Base-by-base conservation (phyloP, 2,329 filamentous ascomycete species). In the Didymella keratinophila region DNA sequence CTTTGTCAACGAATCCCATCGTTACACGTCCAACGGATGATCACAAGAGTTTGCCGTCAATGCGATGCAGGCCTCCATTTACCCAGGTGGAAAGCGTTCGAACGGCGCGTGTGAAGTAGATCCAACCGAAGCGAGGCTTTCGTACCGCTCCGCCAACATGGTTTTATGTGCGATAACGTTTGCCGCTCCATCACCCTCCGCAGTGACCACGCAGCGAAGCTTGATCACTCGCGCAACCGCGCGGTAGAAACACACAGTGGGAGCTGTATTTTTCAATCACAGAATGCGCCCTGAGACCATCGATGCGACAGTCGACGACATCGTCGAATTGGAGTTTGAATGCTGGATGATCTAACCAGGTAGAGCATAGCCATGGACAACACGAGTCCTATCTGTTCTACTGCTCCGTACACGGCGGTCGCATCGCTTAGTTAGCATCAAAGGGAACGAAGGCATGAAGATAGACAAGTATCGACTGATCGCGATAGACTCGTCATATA, bases 371-470 rank as follows among this genome's bases (percentile, higher is more conserved):
- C 27, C 1, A 63, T 78, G 50, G 75, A 76, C 51, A 68, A 75
- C 53, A 70, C 71, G 1, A 32, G 62, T 1, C 75, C 76, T 2
- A 69, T 77, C 77, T 72, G 57, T 78, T 75, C 68, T 78, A 78
- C 64, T 77, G 75, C 58, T 69, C 87, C 0, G 88, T 88, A 0
- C 82, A 86, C 0, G 84, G 80, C 2, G 89, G 87, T 5, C 94
- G 91, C 70, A 81, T 83, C 9, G 74, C 78, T 2, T 93, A 18
- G 90, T 90, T 4, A 88, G 86, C 1, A 88, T 93, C 64, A 94
- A 93, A 69, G 84, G 87, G 10, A 74, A 72, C 42, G 23, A 65
- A 5, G 62, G 56, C 9, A 67, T 63, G 36, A 64, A 58, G 4
- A 61, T 76, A 42, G 49, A 60, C 6, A 51, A 51, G 30, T 74